Percentiles rank a stretch among this genome's conserved stretches.
phyloP scores from a whole-genome alignment of 768 basidiomycete species.

The Tulasnella sp. region DNA sequence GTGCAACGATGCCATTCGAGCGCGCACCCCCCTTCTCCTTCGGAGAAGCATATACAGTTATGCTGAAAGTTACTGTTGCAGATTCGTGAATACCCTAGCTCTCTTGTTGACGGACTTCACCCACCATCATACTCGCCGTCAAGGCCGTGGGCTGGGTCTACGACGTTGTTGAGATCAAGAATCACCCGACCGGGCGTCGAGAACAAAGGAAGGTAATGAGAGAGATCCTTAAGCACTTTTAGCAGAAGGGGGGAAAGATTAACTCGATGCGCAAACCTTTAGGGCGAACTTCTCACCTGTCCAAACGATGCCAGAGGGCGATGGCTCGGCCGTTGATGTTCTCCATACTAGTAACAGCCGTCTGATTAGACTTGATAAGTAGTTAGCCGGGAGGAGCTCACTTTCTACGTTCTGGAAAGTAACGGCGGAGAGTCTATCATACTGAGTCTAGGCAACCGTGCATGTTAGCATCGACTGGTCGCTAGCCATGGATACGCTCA shows the following conservation, averaged over 20 bases:
- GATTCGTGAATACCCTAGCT: not conserved
- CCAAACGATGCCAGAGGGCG: constrained; percentile 72
- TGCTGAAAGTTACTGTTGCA: constrained; percentile 55
- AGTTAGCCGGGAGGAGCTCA: not conserved
- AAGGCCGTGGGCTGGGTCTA: constrained; percentile 52
- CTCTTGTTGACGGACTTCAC: constrained; percentile 46
- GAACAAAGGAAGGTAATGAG: constrained; percentile 72
- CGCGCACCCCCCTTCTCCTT: constrained; percentile 63
- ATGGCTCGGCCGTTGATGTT: constrained; percentile 79
- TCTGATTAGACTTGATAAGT: constrained; percentile 49
- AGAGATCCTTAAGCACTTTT: constrained; percentile 63
- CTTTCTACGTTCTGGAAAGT: not conserved
- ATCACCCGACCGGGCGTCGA: constrained; percentile 68
- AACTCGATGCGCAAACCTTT: not conserved
- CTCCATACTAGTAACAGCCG: constrained; percentile 83
- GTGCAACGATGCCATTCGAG: constrained; percentile 64
- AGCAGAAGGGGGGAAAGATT: not conserved
- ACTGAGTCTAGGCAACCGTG: not conserved
- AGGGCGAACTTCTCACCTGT: constrained; percentile 48
- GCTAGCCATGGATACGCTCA: not conserved
- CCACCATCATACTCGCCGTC: constrained; percentile 73
- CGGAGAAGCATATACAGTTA: constrained; percentile 62
- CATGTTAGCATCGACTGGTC: not conserved
- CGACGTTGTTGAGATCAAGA: constrained; percentile 70
- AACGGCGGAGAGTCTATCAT: not conserved